Evolutionary conservation across 352 stramenopile genomes (phyloP).

Genomic region (Pythium diclinum): DNA sequence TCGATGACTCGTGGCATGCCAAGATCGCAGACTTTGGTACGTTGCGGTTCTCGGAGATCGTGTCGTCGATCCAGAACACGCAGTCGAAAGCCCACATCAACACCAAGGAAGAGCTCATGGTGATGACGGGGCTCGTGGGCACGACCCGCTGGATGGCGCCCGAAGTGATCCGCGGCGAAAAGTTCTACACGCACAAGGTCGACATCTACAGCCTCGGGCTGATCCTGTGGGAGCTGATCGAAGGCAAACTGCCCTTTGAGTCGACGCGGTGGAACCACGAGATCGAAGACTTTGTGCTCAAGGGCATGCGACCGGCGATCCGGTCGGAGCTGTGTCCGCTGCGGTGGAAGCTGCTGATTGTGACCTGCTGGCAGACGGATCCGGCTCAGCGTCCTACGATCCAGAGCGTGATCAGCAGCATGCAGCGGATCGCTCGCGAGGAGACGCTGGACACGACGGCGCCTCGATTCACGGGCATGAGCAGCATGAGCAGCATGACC

Average conservation of each 20-base stretch:
- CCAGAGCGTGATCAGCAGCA: slow-evolving; percentile 77
- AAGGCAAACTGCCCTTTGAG: slow-evolving; percentile 79
- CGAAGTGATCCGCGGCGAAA: slow-evolving; percentile 84
- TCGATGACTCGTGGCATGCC: slow-evolving; percentile 86
- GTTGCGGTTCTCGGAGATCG: slow-evolving; percentile 83
- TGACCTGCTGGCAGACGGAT: slow-evolving; percentile 83
- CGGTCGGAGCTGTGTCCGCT: slow-evolving; percentile 62
- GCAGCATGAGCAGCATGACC: slow-evolving; percentile 27
- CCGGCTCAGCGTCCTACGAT: slow-evolving; percentile 81
- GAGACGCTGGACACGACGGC: slow-evolving; percentile 63
- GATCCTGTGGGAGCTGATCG: slow-evolving; percentile 87
- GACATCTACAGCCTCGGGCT: slow-evolving; percentile 88
- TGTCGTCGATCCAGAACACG: slow-evolving; percentile 59
- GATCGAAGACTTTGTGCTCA: slow-evolving; percentile 80
- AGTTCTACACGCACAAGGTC: slow-evolving; percentile 86
- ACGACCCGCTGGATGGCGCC: slow-evolving; percentile 89
- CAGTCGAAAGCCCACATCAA: slow-evolving; percentile 23
- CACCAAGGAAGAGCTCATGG: slow-evolving; percentile 31
- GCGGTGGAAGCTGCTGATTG: slow-evolving; percentile 76
- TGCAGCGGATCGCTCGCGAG: slow-evolving; percentile 77
- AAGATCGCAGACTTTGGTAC: slow-evolving; percentile 91
- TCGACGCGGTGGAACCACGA: slow-evolving; percentile 83
- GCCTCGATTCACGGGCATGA: slow-evolving; percentile 30
- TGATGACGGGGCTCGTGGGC: slow-evolving; percentile 86
- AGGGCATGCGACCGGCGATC: slow-evolving; percentile 65